phyloP scores from a whole-genome alignment of 495 filamentous ascomycete genomes.

The Annulohypoxylon maeteangense region DNA sequence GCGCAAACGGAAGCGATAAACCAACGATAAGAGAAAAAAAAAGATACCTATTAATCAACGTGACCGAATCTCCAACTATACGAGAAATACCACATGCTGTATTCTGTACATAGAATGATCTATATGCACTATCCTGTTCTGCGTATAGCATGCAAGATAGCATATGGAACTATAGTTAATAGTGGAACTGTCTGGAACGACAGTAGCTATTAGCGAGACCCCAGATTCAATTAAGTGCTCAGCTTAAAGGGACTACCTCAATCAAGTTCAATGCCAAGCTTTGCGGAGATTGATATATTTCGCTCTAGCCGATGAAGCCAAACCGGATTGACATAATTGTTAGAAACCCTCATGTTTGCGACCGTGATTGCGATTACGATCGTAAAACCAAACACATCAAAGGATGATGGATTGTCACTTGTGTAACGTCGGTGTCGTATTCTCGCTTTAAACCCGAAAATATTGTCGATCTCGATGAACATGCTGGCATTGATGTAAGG shows the following conservation, averaged over 20 bases:
- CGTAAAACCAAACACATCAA: not conserved
- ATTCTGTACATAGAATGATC: not conserved
- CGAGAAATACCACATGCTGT: constrained; percentile 8
- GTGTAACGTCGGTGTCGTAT: not conserved
- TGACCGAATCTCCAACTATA: constrained; percentile 23
- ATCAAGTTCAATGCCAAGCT: not conserved
- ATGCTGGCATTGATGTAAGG: not conserved
- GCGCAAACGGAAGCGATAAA: constrained; percentile 18
- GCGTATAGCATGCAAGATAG: constrained; percentile 21
- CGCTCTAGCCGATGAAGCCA: not conserved
- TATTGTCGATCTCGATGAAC: constrained; percentile 8
- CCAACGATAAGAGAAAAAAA: not conserved
- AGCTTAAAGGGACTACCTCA: not conserved
- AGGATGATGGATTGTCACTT: not conserved
- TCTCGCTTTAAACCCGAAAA: not conserved
- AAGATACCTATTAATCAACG: constrained; percentile 5
- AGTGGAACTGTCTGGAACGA: not conserved
- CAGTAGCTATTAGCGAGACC: not conserved
- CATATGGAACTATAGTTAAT: constrained; percentile 1
- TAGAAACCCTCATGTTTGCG: not conserved
- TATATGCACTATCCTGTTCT: constrained; percentile 3
- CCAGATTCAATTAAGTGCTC: not conserved
- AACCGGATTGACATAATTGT: not conserved
- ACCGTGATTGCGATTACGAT: not conserved
- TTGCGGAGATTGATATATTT: constrained; percentile 9